Evolutionary conservation across 2,329 filamentous ascomycete genomes (phyloP), one percentile per base, ranked within the genome.

Genomic region (Zymoseptoria brevis): DNA sequence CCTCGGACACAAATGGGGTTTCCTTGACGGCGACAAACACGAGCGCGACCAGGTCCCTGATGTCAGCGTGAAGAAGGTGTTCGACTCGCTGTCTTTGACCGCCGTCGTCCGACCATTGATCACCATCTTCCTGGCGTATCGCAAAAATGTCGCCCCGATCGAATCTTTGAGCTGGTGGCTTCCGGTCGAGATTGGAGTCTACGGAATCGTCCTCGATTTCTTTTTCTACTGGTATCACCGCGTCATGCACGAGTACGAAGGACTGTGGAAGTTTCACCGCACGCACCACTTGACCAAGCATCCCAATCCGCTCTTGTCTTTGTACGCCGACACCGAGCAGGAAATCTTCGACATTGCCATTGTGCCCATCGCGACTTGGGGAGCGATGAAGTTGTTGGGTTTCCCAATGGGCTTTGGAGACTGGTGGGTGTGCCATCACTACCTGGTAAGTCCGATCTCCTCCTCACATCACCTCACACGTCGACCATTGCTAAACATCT

Each of bases 201-300:
- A 79, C 57, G 72, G 72, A 9, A 72, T 78, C 53, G 65, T 78
- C 7, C 68, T 79, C 5, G 77, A 78, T 64, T 77, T 78, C 57
- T 79, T 74, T 74, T 77, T 76, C 65, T 77, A 77, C 66, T 64
- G 61, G 62, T 76, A 76, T 54, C 75, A 77, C 60, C 71, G 76
- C 3, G 21, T 69, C 22, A 77, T 77, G 74, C 76, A 78, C 61
- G 75, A 77, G 52, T 57, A 72, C 29, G 66, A 69, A 21, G 61
- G 58, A 1, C 69, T 78, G n/a, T 78, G 76, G 76, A 73, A 75
- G 51, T 77, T 70, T 59, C 76, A 79, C 66, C 74, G 76, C 57
- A 78, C 75, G 0, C 76, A 79, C 59, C 76, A 78, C 59, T 65
- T 78, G 5, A 77, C 76, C 50, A 78, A 78, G 58, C 76, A 78